Percentiles rank a stretch among this genome's conserved stretches.
These are phyloP conservation scores for Amniculicola lignicola DNA, from an alignment of 495 filamentous ascomycete genomes.

Conservation along the genomic window DNA sequence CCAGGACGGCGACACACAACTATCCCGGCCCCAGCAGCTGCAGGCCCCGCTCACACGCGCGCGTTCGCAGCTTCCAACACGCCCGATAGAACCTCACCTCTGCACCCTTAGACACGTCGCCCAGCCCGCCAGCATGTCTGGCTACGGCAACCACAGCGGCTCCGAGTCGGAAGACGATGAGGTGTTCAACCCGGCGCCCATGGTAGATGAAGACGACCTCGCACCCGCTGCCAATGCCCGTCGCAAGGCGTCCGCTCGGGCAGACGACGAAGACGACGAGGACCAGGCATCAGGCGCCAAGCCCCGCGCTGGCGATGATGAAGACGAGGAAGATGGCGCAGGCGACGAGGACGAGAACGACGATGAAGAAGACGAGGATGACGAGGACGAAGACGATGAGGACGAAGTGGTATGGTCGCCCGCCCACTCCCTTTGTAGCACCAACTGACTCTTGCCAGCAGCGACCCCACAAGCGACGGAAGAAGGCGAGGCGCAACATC, in stretches of 20 bases:
- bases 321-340: conserved; percentile 34
- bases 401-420: conserved; percentile 18
- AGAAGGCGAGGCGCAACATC: conserved; percentile 62
- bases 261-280: conserved; percentile 53
- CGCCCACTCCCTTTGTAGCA: not conserved
- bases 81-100: not conserved
- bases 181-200: conserved; percentile 72
- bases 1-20: not conserved
- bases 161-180: conserved; percentile 79
- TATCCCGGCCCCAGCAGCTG: not conserved
- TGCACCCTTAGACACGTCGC: not conserved
- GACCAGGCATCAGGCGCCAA: conserved; percentile 36
- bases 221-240: not conserved
- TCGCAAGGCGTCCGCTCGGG: conserved; percentile 12
- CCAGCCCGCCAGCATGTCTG: conserved; percentile 16
- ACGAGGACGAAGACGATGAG: conserved; percentile 39
- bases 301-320: conserved; percentile 47
- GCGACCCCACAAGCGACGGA: conserved; percentile 74
- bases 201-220: conserved; percentile 56
- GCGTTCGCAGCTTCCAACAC: not conserved
- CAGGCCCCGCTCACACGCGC: not conserved
- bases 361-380: conserved; percentile 32
- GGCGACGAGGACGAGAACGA: conserved; percentile 37
- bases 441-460: conserved; percentile 47
- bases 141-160: conserved; percentile 50